Conservation (phyloP, 2,329 filamentous ascomycete genomes). For the Scedosporium dehoogii region DNA sequence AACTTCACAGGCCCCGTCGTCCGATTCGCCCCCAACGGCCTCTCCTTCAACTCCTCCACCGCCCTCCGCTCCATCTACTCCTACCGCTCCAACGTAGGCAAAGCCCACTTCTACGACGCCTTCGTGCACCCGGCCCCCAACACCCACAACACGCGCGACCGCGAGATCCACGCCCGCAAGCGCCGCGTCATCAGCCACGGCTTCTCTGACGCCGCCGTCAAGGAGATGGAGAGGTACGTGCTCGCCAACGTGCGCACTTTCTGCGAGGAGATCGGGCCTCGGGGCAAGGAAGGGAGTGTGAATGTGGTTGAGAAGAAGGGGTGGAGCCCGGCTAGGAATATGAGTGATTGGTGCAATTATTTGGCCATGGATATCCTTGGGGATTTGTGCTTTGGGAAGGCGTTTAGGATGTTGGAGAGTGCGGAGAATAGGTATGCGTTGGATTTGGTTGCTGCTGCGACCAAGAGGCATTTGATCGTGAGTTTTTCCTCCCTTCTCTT, state of each 20-base stretch:
- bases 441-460: conserved; percentile 56
- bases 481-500: conserved; percentile 19
- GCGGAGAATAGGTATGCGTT: conserved; percentile 56
- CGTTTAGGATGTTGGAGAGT: conserved; percentile 50
- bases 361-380: conserved; percentile 54
- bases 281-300: conserved; percentile 17
- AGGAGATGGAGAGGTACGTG: conserved; percentile 59
- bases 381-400: conserved; percentile 51
- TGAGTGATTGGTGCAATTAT: conserved; percentile 54
- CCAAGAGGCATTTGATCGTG: conserved; percentile 59
- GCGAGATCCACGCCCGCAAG: conserved; percentile 59
- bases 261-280: conserved; percentile 44
- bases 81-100: conserved; percentile 52
- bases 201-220: conserved; percentile 57
- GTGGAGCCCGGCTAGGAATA: conserved; percentile 50
- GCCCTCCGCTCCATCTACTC: conserved; percentile 60
- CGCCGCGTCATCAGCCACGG: conserved; percentile 61
- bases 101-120: conserved; percentile 63
- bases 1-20: conserved; percentile 44
- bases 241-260: conserved; percentile 57
- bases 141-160: conserved; percentile 64
- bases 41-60: conserved; percentile 66
- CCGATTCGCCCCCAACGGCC: conserved; percentile 67
- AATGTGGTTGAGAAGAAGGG: conserved; percentile 35
- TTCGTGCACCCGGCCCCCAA: conserved; percentile 63